phyloP scores from a whole-genome alignment of 192 early-diverging fungal genomes.

The Coemansia sp. region DNA sequence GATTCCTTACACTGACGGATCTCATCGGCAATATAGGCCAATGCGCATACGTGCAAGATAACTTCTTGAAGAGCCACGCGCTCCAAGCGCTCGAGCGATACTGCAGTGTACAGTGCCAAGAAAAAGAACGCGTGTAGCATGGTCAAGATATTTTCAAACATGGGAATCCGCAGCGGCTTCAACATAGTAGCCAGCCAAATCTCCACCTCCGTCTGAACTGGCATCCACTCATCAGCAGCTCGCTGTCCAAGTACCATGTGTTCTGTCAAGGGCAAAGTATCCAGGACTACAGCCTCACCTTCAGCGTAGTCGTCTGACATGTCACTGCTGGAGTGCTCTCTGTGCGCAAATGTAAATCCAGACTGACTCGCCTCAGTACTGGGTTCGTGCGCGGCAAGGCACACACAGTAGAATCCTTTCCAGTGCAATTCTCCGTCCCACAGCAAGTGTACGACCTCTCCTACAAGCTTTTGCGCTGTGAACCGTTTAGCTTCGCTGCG shows the following conservation, averaged over 20 bases:
- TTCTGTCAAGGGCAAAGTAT: neutral
- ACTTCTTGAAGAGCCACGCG: conserved; percentile 16
- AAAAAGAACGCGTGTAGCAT: conserved; percentile 44
- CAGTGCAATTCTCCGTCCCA: conserved; percentile 42
- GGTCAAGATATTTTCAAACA: conserved; percentile 31
- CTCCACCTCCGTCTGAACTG: conserved; percentile 7
- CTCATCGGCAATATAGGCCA: conserved; percentile 45
- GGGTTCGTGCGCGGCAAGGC: neutral
- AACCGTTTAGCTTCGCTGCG: conserved; percentile 44
- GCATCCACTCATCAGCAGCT: neutral
- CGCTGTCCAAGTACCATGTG: neutral
- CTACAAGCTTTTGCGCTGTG: conserved; percentile 32
- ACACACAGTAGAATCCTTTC: conserved; percentile 36
- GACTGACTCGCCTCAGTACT: neutral
- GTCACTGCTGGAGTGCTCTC: neutral
- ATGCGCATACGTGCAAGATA: conserved; percentile 19
- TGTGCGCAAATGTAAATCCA: conserved; percentile 7
- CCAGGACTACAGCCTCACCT: neutral
- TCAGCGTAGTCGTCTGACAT: neutral
- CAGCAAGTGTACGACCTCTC: conserved; percentile 32
- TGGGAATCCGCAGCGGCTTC: conserved; percentile 32
- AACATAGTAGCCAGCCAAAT: conserved; percentile 17
- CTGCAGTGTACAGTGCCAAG: conserved; percentile 29
- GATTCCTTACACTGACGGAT: conserved; percentile 36
- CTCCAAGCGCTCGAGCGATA: conserved; percentile 20